Evolutionary conservation across 129 eudicot genomes (phyloP), one percentile per base, ranked within the genome.

Genomic region (Glebionis coronaria): DNA sequence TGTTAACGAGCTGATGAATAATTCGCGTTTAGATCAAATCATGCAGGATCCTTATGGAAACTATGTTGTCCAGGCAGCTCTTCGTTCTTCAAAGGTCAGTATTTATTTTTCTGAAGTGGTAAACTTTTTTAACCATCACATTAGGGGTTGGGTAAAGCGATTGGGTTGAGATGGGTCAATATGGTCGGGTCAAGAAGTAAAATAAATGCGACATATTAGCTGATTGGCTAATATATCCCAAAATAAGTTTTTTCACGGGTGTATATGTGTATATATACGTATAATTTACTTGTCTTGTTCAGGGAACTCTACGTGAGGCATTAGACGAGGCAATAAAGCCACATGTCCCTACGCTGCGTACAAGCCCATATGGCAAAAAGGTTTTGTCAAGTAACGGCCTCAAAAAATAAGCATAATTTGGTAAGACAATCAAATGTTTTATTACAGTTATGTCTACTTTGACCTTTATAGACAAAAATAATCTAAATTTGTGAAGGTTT

Each of bases 31-130:
- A 31, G 87, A 82, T 79, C 83, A 82, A 57, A 82, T 78, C 45
- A 82, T 82, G 87, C 87, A 79, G 73, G 87, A 82, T 65, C 87
- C 87, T 5, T 82, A 82, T 42, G 87, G 87, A 49, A 82, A 82
- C 73, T 82, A 82, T 63, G 87, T 82, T 45, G 65, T 82, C 73
- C 87, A 82, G 45, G 83, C 87, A 8, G 83, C 83, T n/a, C 81
- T 82, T 46, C 79, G 70, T 44, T 74, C 73, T 78, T 79, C 87
- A 20, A 82, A 82, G 87, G 87, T 79, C 50, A 12, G 76, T 58
- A 50, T 55, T 29, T 10, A n/a, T 27, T 15, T 18, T 8, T 64
- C 44, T 72, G 25, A 50, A 23, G 35, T 52, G 15, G 15, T 56
- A 10, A 4, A 3, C 44, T 25, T 57, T 57, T 27, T 25, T 2